Percentiles rank a stretch among this genome's conserved stretches.
These are phyloP conservation scores for Lactarius quietus DNA, from an alignment of 768 basidiomycete genomes.

Conservation along the genomic window DNA sequence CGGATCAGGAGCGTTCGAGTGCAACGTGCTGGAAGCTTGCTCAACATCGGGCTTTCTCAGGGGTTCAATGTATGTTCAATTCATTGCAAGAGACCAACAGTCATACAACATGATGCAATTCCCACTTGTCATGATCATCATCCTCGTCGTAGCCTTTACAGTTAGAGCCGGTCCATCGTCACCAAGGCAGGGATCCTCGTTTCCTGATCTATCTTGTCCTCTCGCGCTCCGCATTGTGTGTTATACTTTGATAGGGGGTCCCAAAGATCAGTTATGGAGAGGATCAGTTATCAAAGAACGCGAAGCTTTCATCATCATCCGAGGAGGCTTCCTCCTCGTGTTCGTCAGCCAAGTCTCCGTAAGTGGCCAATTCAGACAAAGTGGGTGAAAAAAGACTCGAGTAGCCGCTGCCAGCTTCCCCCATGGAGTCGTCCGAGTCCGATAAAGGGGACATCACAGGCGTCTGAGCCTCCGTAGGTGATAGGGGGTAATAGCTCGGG, in stretches of 20 bases:
- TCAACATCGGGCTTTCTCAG: not conserved
- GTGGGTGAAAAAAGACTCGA: not conserved
- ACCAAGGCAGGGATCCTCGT: not conserved
- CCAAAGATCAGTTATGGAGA: not conserved
- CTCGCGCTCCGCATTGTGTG: not conserved
- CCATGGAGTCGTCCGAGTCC: not conserved
- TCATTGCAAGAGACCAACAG: not conserved
- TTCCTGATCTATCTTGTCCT: not conserved
- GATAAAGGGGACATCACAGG: constrained; percentile 4
- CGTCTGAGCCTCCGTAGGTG: not conserved
- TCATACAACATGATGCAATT: not conserved
- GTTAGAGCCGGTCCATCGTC: not conserved
- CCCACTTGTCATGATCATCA: not conserved
- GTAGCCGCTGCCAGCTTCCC: not conserved
- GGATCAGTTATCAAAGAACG: not conserved
- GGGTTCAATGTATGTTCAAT: not conserved
- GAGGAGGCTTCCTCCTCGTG: too few species aligned
- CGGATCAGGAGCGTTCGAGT: not conserved
- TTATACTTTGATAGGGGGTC: constrained; percentile 5
- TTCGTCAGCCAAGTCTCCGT: not conserved
- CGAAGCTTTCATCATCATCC: too few species aligned
- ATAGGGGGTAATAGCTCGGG: constrained; percentile 8
- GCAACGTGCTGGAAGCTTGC: constrained; percentile 8
- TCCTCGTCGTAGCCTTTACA: constrained; percentile 4
- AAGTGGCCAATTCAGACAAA: not conserved